phyloP scores from a whole-genome alignment of 1,284 basidiomycete genomes.

The Ustilago esculenta region DNA sequence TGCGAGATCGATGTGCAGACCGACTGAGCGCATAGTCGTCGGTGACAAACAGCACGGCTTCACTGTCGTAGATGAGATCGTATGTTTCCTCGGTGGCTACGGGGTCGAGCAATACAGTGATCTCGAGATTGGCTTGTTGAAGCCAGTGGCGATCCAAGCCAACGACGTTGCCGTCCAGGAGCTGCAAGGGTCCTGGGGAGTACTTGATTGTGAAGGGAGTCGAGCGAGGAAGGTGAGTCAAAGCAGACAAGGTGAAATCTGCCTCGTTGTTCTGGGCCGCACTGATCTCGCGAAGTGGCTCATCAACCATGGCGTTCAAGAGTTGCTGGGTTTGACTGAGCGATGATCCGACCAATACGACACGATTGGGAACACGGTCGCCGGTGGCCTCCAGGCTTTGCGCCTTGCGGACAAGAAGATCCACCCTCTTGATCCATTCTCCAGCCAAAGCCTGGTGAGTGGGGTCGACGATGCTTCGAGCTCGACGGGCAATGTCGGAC shows the following conservation, averaged over 20 bases:
- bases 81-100: slow-evolving; percentile 7
- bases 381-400: neutral
- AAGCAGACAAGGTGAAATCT: slow-evolving; percentile 2
- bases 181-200: slow-evolving; percentile 15
- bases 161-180: neutral
- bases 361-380: slow-evolving; percentile 1
- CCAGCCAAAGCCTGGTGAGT: neutral
- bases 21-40: slow-evolving; percentile 40
- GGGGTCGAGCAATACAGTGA: slow-evolving; percentile 40
- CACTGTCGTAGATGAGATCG: slow-evolving; percentile 44
- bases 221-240: neutral
- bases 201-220: slow-evolving; percentile 29
- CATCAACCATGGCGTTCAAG: slow-evolving; percentile 35
- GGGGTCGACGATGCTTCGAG: slow-evolving; percentile 19
- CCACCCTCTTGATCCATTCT: slow-evolving; percentile 20
- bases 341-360: slow-evolving; percentile 30
- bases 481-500: slow-evolving; percentile 7
- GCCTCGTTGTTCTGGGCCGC: slow-evolving; percentile 7
- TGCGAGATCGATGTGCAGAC: slow-evolving; percentile 18
- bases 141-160: slow-evolving; percentile 48
- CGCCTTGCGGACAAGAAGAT: slow-evolving; percentile 13
- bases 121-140: slow-evolving; percentile 27
- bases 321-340: slow-evolving; percentile 34
- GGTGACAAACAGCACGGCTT: slow-evolving; percentile 44
- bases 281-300: slow-evolving; percentile 46